Evolutionary conservation across 495 filamentous ascomycete genomes (phyloP).

Genomic region (Bacidia gigantensis): DNA sequence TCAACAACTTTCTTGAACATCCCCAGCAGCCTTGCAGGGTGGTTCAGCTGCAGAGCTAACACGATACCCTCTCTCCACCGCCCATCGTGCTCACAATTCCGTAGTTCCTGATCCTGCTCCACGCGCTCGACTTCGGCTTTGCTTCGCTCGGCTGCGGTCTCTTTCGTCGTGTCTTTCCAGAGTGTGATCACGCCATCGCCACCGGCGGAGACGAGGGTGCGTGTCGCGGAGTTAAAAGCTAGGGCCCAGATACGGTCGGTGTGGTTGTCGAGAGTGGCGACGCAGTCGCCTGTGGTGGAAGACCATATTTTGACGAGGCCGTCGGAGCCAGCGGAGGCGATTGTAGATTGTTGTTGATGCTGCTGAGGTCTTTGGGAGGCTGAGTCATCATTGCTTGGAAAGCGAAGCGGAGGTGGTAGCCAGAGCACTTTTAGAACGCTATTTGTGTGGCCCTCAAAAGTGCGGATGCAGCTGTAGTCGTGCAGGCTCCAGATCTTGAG

Average conservation of each 20-base stretch:
- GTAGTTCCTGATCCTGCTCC: constrained; percentile 82
- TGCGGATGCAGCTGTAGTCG: constrained; percentile 85
- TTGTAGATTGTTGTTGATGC: constrained; percentile 30
- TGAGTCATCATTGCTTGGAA: constrained; percentile 17
- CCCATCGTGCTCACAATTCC: constrained; percentile 76
- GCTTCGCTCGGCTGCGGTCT: constrained; percentile 55
- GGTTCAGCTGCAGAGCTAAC: constrained; percentile 81
- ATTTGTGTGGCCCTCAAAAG: constrained; percentile 92
- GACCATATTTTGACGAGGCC: constrained; percentile 97
- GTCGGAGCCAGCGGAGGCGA: constrained; percentile 84
- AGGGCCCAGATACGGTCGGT: constrained; percentile 86
- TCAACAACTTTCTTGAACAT: constrained; percentile 72
- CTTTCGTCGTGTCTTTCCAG: constrained; percentile 84
- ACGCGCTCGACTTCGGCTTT: constrained; percentile 62
- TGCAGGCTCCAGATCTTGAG: constrained; percentile 89
- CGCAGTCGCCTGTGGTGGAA: constrained; percentile 60
- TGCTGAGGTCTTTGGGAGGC: constrained; percentile 24
- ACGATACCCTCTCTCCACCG: constrained; percentile 87
- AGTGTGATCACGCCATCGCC: constrained; percentile 84
- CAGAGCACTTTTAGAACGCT: constrained; percentile 88
- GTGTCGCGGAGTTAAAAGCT: constrained; percentile 49
- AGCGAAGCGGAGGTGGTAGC: constrained; percentile 45
- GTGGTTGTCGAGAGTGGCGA: constrained; percentile 88
- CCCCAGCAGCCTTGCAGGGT: constrained; percentile 68
- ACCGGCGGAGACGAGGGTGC: constrained; percentile 67